These are phyloP conservation scores for Penicillium goetzii DNA, from an alignment of 495 filamentous ascomycete species.

Conservation along the genomic window DNA sequence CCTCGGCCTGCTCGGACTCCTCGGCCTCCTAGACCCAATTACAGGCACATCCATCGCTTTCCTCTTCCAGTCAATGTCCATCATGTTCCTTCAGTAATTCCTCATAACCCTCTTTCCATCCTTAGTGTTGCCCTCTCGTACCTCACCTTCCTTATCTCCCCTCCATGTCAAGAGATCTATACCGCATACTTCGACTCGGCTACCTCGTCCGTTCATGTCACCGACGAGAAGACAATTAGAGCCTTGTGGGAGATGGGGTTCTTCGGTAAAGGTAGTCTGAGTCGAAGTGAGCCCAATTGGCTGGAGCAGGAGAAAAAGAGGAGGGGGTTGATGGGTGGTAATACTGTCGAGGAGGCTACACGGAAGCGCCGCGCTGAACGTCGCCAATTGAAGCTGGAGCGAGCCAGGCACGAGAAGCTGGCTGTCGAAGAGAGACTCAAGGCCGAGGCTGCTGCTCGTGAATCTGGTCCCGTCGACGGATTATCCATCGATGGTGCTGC, in stretches of 20 bases:
- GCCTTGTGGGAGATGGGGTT: slow-evolving; percentile 95
- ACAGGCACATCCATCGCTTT: slow-evolving; percentile 71
- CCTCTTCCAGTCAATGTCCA: slow-evolving; percentile 78
- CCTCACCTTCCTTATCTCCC: slow-evolving; percentile 70
- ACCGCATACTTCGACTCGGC: slow-evolving; percentile 74
- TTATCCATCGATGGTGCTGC: not conserved
- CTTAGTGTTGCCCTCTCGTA: slow-evolving; percentile 77
- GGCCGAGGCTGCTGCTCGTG: slow-evolving; percentile 58
- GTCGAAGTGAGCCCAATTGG: slow-evolving; percentile 94
- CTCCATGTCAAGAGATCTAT: slow-evolving; percentile 72
- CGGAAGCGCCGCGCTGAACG: slow-evolving; percentile 75
- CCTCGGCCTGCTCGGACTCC: slow-evolving; percentile 17
- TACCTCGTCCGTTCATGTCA: slow-evolving; percentile 84
- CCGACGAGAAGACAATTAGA: slow-evolving; percentile 70
- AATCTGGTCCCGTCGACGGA: slow-evolving; percentile 23
- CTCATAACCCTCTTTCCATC: slow-evolving; percentile 88
- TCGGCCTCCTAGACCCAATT: slow-evolving; percentile 65
- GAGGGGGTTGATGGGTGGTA: slow-evolving; percentile 61
- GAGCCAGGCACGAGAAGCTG: slow-evolving; percentile 82
- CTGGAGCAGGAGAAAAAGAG: slow-evolving; percentile 77
- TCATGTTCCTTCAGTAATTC: slow-evolving; percentile 84
- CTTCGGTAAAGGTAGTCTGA: slow-evolving; percentile 91
- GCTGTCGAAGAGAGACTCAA: slow-evolving; percentile 72
- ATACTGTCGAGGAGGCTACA: slow-evolving; percentile 81
- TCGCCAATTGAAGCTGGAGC: slow-evolving; percentile 81